These are phyloP conservation scores for Marasmius tenuissimus DNA, from an alignment of 1,284 basidiomycete species.

Conservation along the genomic window DNA sequence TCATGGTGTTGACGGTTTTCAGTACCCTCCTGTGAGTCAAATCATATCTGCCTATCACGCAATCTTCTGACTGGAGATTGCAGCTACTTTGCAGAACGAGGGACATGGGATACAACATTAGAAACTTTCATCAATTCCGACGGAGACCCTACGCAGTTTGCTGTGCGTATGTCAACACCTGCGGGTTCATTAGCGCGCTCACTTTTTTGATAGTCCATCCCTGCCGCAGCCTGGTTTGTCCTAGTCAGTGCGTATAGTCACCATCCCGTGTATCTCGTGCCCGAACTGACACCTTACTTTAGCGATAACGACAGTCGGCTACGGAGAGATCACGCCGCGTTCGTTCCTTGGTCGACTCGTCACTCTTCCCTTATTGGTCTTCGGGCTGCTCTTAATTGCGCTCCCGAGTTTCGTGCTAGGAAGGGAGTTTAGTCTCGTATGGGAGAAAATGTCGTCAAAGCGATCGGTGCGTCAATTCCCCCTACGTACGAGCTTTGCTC, in stretches of 20 bases:
- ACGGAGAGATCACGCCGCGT: conserved; percentile 84
- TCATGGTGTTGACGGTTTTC: conserved; percentile 83
- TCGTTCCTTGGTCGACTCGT: conserved; percentile 81
- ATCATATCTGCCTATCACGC: not conserved
- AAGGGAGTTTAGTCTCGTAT: conserved; percentile 84
- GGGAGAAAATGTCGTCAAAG: conserved; percentile 68
- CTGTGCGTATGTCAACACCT: conserved; percentile 1
- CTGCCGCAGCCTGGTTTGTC: conserved; percentile 41
- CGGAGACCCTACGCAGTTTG: conserved; percentile 76
- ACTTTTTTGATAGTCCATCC: conserved; percentile 9
- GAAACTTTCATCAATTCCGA: conserved; percentile 82
- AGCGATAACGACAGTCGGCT: conserved; percentile 86
- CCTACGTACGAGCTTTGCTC: not conserved
- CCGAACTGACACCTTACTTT: not conserved
- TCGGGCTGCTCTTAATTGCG: conserved; percentile 84
- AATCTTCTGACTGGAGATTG: not conserved
- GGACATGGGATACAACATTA: conserved; percentile 80
- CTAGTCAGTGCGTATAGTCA: conserved; percentile 44
- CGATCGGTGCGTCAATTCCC: not conserved
- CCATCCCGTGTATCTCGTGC: not conserved
- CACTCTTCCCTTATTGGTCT: conserved; percentile 82
- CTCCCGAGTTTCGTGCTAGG: conserved; percentile 88
- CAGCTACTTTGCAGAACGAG: conserved; percentile 86
- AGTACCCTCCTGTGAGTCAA: conserved; percentile 82
- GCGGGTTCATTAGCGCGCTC: not conserved